Evolutionary conservation across 1,284 basidiomycete species (phyloP), one percentile per base, ranked within the genome.

Genomic region (Sporisorium sorghi): DNA sequence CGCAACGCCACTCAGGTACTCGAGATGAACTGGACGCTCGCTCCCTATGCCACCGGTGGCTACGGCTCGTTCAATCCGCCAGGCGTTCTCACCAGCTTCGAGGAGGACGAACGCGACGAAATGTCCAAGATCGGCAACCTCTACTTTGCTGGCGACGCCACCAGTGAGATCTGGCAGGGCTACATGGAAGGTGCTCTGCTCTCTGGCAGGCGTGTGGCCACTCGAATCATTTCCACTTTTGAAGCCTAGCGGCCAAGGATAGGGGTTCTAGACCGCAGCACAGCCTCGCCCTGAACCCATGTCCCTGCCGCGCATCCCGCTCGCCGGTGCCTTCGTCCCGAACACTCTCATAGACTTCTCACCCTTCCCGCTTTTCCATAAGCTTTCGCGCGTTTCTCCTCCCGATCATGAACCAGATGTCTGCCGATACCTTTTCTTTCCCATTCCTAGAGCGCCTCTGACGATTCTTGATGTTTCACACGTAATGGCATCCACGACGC

Each of bases 131-230:
- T 73, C 17, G 64, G 60, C 33, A 67, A 63, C 19, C 55, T 73
- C 8, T 60, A 59, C 53, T 73, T 73, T 58, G 70, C 64, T 0
- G 70, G 70, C 26, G 70, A 73, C 33, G 70, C 70, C 8, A 67
- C 64, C 3, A 63, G 64, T n/a, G 56, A 73, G 56, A 64, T 67
- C 28, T 73, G 70, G 70, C 63, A 66, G 30, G 70, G 70, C 11
- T 73, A 73, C 55, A 73, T 73, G 70, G 70, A 73, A 37, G 70
- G 70, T 15, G 70, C 70, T 40, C 11, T 73, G 52, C 64, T 62
- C 30, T 73, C 70, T 5, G 64, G 64, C 28, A 63, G 58, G 46
- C 59, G 66, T 14, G 66, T 63, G 28, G 56, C 66, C 35, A 37
- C 30, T 12, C 58, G 65, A 7, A 62, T 68, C 50, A 39, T 68